Evolutionary conservation across 2,329 filamentous ascomycete genomes (phyloP), one percentile per base, ranked within the genome.

Genomic region (Magnaporthiopsis incrustans): DNA sequence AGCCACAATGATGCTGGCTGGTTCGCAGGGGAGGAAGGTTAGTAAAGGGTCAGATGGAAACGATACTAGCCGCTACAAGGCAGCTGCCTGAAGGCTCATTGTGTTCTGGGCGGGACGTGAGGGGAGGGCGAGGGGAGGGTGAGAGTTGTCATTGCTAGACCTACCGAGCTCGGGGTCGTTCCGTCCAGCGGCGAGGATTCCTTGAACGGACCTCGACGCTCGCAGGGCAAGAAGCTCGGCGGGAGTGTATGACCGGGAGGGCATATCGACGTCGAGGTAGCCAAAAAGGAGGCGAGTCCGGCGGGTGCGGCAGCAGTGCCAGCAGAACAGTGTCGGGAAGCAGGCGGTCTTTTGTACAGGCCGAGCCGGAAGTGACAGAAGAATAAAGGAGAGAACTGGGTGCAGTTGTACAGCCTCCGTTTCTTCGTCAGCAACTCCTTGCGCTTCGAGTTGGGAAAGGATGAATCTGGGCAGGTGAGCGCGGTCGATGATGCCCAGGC

Each of bases 201-300:
- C 44, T 53, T 53, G 22, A n/a, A 53, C 11, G 18, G 44, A 53
- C n/a, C 44, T 53, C 44, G 56, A 12, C 15, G 57, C 62, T 2
- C 68, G 67, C 25, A 69, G 64, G 22, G 60, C 26, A 12, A 70
- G 67, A 27, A 70, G 67, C 61, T 70, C 65, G 18, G 66, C 50
- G 14, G 64, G 60, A 0, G 65, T 64, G 63, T 70, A 70, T 14
- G n/a, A 64, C 56, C 59, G 38, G 10, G 66, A 67, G 6, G 64
- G 64, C 67, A 68, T 70, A 25, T 22, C 44, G 30, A 60, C 53
- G 64, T 65, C 63, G 44, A 67, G 58, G 60, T 66, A 68, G 12
- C 67, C 68, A 53, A 68, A 67, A 6, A 70, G 53, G 57, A 63
- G 65, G 44, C 61, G 65, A 1, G 66, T 68, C 15, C 63, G 65